Percentiles rank a stretch among this genome's conserved stretches.
phyloP scores from a whole-genome alignment of 2,329 filamentous ascomycete species.

The Aureobasidium lini region DNA sequence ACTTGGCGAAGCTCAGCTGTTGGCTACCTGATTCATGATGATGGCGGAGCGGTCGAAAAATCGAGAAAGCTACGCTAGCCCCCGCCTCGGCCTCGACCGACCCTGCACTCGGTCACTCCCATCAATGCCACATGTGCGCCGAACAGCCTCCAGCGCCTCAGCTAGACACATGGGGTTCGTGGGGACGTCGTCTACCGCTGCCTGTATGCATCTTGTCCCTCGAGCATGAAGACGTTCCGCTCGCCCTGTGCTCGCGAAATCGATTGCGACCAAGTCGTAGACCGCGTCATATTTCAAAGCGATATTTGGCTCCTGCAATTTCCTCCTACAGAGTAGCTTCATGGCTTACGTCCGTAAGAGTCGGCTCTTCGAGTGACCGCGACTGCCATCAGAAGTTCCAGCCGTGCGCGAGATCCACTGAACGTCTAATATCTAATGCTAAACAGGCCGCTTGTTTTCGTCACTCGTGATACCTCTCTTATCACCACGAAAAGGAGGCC shows the following conservation, averaged over 20 bases:
- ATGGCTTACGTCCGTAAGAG: not conserved
- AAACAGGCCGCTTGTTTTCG: not conserved
- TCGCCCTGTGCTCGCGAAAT: not conserved
- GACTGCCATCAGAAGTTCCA: not conserved
- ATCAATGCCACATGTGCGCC: not conserved
- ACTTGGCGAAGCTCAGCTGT: not conserved
- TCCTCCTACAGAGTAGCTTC: not conserved
- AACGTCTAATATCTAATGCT: not conserved
- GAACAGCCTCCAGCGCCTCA: not conserved
- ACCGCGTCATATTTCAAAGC: not conserved
- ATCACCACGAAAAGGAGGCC: not conserved
- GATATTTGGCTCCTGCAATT: conserved; percentile 2
- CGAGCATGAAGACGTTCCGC: not conserved
- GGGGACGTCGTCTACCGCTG: not conserved
- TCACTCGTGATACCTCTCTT: not conserved
- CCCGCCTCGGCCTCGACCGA: conserved; percentile 1
- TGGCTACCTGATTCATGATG: conserved; percentile 4
- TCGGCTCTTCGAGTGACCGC: not conserved
- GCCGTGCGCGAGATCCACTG: conserved; percentile 2
- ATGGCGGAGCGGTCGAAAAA: not conserved
- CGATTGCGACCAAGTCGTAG: not conserved
- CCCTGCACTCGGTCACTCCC: not conserved
- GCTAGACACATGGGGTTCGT: not conserved
- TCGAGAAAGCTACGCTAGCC: conserved; percentile 3
- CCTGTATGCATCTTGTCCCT: not conserved